Evolutionary conservation across 139 green algal genomes (phyloP).

Genomic region (Limnomonas spitsbergensis): DNA sequence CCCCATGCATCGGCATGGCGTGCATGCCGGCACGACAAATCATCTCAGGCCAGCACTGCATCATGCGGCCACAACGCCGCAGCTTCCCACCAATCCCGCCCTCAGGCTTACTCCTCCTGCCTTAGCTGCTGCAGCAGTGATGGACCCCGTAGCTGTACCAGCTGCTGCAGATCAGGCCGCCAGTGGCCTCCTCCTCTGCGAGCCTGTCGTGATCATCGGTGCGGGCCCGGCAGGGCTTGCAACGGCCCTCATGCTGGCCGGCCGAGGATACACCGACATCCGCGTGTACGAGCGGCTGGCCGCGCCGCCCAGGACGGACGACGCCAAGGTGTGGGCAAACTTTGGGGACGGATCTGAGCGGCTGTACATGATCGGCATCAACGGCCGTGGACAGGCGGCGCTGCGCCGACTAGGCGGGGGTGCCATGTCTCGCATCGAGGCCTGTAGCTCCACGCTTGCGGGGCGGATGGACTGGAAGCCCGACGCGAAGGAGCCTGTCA

Average conservation of each 20-base stretch:
- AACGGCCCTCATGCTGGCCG: constrained; percentile 50
- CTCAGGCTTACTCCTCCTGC: too few relatives aligned
- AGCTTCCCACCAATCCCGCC: too few relatives aligned
- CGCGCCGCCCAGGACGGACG: constrained; percentile 23
- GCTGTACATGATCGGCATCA: constrained; percentile 51
- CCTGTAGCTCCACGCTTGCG: constrained; percentile 13
- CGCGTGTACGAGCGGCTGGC: constrained; percentile 35
- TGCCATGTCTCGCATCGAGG: constrained; percentile 29
- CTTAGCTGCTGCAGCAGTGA: too few relatives aligned
- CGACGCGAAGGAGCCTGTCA: background rate
- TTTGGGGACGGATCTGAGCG: constrained; percentile 25
- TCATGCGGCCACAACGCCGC: too few relatives aligned
- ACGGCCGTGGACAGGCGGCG: constrained; percentile 36
- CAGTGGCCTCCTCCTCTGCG: too few relatives aligned
- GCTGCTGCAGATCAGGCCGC: too few relatives aligned
- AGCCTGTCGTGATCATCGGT: constrained; percentile 35
- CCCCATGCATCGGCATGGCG: too few relatives aligned
- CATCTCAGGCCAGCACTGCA: too few relatives aligned
- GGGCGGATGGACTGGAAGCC: constrained; percentile 41
- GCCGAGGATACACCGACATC: constrained; percentile 44
- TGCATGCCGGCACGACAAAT: too few relatives aligned
- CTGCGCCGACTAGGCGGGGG: background rate
- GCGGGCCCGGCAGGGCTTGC: constrained; percentile 44
- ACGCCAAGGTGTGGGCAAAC: constrained; percentile 36
- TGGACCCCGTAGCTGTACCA: too few relatives aligned